Base-by-base conservation (phyloP, 768 basidiomycete species). In the Baorangia bicolor region DNA sequence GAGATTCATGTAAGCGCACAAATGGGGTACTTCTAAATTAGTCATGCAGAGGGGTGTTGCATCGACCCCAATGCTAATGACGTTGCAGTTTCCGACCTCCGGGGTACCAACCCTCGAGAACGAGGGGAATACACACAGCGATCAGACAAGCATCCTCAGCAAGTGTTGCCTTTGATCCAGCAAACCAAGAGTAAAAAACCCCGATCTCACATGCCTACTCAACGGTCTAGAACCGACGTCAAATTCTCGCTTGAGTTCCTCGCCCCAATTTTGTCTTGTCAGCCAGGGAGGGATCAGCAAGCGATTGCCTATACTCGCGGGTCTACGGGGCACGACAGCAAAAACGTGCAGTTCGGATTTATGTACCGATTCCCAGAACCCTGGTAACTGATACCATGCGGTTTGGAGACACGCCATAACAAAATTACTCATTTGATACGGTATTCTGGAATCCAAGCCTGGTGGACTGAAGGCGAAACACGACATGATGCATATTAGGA, bases 381-480 rank as follows among this genome's bases (percentile, higher is more conserved):
- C 62, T 64, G 64, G 62, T 61, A 73, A 67, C 65, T 46, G 44
- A 64, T 30, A 54, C 56, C 64, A 73, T 65, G 65, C 55, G 59
- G 57, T 62, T 65, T 57, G 53, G 48, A 48, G 58, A 58, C 62
- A 64, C 51, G 62, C 59, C 41, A 53, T 51, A 56, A 66, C 40
- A 49, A 52, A 59, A 51, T 57, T 60, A 51, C 46, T 51, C 38
- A 51, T 49, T 55, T 55, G 49, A 60, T 60, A 60, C 49, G 25
- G 20, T 56, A 58, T 53, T 58, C 41, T 46, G 25, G 50, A 56
- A 56, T 27, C 31, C 43, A 49, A 61, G 51, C 52, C 25, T 57
- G 37, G 49, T 58, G 59, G 48, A 58, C 49, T 47, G 57, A 62
- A 46, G 53, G 30, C 51, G 60, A 71, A 66, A 63, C 65, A 61